Base-by-base conservation (phyloP, 352 stramenopile genomes). In the Globisporangium apiculatum region DNA sequence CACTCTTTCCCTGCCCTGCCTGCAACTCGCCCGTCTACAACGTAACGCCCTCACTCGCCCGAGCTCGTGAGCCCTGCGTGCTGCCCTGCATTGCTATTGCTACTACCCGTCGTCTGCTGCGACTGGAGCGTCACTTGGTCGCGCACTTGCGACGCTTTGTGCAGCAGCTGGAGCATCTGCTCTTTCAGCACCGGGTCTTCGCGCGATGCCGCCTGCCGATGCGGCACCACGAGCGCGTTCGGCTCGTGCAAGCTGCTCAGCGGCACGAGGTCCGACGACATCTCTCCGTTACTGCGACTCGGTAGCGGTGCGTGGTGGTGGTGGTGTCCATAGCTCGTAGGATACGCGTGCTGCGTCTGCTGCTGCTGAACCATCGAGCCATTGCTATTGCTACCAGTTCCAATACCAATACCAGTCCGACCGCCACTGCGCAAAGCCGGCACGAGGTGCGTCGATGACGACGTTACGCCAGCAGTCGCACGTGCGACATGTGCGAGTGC, bases 81-180 rank as follows among this genome's bases (percentile, higher is more conserved):
- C 62, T 86, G 75, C 45, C 12, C 45, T 35, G 7, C 17, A n/a
- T n/a, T n/a, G n/a, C n/a, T n/a, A 11, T 12, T 49, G 7, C 7
- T 43, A 7, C 7, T 11, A 43, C 40, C 10, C 38, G 83, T 73
- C 40, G 77, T 78, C 60, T 77, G 62, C 62, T 77, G 66, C 46
- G 69, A 73, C 55, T 86, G 72, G 51, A 78, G 58, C 12, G 73
- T 84, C 18, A 93, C 78, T 49, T 89, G 79, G 55, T 91, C 77
- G 17, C 80, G 83, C 57, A 90, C 82, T 35, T 89, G 78, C 4
- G 83, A 90, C 7, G 83, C 82, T 69, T 93, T 90, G 7, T 91
- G 81, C 51, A 93, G 63, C 38, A 93, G 63, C 63, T 93, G 77
- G 59, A 93, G 89, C 83, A 93, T 93, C 51, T 93, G 83, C 65